A percentile compares a stretch with the other conserved stretches of the same genome.
These are phyloP conservation scores for Plenodomus lindquistii DNA, from an alignment of 2,329 filamentous ascomycete genomes.

Conservation along the genomic window DNA sequence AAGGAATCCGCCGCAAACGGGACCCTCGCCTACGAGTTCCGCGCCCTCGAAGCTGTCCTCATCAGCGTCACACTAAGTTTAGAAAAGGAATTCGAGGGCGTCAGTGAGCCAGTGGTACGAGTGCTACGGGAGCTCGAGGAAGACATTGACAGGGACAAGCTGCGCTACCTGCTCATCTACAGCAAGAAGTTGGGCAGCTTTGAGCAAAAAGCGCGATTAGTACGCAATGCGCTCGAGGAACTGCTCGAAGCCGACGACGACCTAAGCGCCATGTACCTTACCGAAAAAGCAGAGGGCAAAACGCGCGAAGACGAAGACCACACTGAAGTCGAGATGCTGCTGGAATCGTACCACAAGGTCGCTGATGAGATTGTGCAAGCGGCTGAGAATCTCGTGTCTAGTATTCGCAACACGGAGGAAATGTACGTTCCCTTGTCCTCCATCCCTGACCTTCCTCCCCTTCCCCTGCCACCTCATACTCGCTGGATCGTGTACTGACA, in stretches of 20 bases:
- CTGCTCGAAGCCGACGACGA: constrained; percentile 96
- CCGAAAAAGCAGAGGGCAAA: constrained; percentile 78
- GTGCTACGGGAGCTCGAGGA: constrained; percentile 91
- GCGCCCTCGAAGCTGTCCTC: constrained; percentile 90
- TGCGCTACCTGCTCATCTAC: constrained; percentile 86
- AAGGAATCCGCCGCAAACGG: constrained; percentile 61
- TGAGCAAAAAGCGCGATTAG: constrained; percentile 93
- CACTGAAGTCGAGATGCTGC: constrained; percentile 93
- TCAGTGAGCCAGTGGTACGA: constrained; percentile 87
- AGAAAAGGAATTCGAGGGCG: constrained; percentile 91
- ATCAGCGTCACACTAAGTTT: constrained; percentile 91
- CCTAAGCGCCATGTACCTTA: constrained; percentile 90
- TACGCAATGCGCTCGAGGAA: constrained; percentile 93
- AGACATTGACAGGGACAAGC: constrained; percentile 93
- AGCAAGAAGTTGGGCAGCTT: constrained; percentile 96
- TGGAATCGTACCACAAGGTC: constrained; percentile 97
- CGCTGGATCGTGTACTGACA: constrained; percentile 7
- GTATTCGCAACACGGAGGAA: constrained; percentile 97
- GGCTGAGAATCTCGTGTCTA: constrained; percentile 87
- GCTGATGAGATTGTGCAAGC: constrained; percentile 98
- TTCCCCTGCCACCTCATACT: neutral
- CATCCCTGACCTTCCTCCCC: neutral
- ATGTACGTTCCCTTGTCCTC: too few species aligned
- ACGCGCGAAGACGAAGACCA: constrained; percentile 81
- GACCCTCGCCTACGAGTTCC: constrained; percentile 88